Evolutionary conservation across 345 rosid species (phyloP).

Genomic region (Litchi chinensis): DNA sequence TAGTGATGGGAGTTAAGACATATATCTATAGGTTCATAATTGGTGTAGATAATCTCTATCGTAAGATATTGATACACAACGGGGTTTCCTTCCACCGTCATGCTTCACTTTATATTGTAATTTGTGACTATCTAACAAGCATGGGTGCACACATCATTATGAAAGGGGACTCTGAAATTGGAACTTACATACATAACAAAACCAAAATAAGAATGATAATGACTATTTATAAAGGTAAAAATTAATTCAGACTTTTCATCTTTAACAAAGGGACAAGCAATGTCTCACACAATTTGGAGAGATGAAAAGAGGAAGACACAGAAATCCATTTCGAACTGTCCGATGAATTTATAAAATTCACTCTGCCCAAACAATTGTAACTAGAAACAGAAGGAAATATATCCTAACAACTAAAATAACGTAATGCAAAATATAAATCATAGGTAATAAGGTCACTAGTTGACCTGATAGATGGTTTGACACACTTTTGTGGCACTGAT

Average conservation of each 20-base stretch:
- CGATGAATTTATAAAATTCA: not conserved
- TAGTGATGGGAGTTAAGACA: not conserved
- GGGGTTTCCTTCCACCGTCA: not conserved
- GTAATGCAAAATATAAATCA: not conserved
- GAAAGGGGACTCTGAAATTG: not conserved
- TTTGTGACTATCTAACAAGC: not conserved
- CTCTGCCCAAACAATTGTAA: not conserved
- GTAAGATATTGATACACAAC: not conserved
- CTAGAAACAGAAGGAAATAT: conserved; percentile 8
- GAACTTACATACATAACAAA: not conserved
- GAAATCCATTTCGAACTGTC: not conserved
- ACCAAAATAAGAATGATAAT: not conserved
- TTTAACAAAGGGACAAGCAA: not conserved
- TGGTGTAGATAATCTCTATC: too few species aligned
- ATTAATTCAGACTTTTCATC: not conserved
- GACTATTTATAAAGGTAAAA: not conserved
- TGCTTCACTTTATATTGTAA: not conserved
- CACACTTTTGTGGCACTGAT: not conserved
- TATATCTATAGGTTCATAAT: not conserved
- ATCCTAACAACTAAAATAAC: conserved; percentile 1
- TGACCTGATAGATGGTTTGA: not conserved
- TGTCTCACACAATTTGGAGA: not conserved
- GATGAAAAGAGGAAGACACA: not conserved
- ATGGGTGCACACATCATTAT: not conserved
- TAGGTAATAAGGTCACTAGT: not conserved